Percentiles rank a stretch among this genome's conserved stretches.
Conservation (phyloP, 192 early-diverging fungal genomes). For the Umbelopsis ramanniana region DNA sequence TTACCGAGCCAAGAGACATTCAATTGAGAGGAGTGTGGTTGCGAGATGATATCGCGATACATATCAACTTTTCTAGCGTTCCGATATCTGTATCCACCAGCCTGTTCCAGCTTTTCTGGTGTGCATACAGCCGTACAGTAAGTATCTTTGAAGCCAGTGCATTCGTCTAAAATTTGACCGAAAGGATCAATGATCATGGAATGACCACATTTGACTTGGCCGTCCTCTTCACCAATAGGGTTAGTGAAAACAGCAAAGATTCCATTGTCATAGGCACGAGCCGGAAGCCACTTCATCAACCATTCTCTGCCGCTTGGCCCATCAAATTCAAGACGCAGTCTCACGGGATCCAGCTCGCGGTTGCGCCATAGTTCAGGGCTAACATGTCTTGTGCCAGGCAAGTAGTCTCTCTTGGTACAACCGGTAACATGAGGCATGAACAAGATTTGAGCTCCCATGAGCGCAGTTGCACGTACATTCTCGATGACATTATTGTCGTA, state of each 20-base stretch:
- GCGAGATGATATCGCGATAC: conserved; percentile 13
- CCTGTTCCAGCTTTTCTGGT: conserved; percentile 5
- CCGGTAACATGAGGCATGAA: conserved; percentile 29
- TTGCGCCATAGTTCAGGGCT: conserved; percentile 19
- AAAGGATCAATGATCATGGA: conserved; percentile 26
- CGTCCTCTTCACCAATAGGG: conserved; percentile 25
- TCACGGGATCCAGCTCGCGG: conserved; percentile 20
- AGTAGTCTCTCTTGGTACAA: conserved; percentile 1
- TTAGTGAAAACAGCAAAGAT: conserved; percentile 28
- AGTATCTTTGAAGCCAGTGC: conserved; percentile 6
- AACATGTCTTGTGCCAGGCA: conserved; percentile 20
- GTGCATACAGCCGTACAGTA: conserved; percentile 4
- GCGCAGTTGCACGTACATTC: conserved; percentile 15
- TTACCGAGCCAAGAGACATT: conserved; percentile 23
- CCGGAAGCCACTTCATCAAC: conserved; percentile 27
- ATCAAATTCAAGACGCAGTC: conserved; percentile 26
- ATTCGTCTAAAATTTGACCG: conserved; percentile 22
- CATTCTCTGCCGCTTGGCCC: conserved; percentile 17
- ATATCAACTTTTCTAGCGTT: conserved; percentile 21
- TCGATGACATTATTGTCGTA: conserved; percentile 30
- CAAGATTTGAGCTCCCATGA: conserved; percentile 16
- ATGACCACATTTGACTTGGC: conserved; percentile 24
- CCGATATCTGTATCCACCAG: conserved; percentile 25
- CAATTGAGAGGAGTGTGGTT: background rate
- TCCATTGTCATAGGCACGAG: conserved; percentile 26